Percentiles rank a stretch among this genome's conserved stretches.
Conservation (phyloP, 208 protist genomes). For the Leishmania aethiopica region DNA sequence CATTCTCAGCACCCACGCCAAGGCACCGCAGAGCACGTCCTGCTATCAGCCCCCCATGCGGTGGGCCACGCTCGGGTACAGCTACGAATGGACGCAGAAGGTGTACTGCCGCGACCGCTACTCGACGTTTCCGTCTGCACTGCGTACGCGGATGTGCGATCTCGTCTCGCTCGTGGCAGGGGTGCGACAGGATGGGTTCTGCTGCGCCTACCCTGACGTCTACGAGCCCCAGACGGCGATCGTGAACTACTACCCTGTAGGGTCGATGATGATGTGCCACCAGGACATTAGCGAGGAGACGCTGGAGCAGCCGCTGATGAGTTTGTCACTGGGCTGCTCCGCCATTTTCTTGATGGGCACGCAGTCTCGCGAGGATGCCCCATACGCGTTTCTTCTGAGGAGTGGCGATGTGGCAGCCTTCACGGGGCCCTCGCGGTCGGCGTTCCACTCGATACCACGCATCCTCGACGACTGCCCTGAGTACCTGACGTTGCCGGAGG, state of each 20-base stretch:
- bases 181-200: slow-evolving; percentile 45
- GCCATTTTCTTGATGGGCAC: slow-evolving; percentile 88
- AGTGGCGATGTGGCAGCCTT: slow-evolving; percentile 86
- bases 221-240: slow-evolving; percentile 90
- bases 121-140: slow-evolving; percentile 52
- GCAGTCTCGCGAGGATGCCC: slow-evolving; percentile 63
- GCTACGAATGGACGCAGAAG: slow-evolving; percentile 88
- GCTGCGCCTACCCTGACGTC: slow-evolving; percentile 19
- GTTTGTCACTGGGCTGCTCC: slow-evolving; percentile 79
- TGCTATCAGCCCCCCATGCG: slow-evolving; percentile 87
- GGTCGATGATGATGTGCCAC: slow-evolving; percentile 90
- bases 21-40: slow-evolving; percentile 45
- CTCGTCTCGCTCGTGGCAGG: slow-evolving; percentile 41
- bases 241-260: slow-evolving; percentile 91
- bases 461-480: slow-evolving; percentile 86
- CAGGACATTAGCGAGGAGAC: slow-evolving; percentile 87
- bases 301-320: slow-evolving; percentile 77
- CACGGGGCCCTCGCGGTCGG: slow-evolving; percentile 60
- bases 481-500: slow-evolving; percentile 55
- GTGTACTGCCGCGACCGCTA: slow-evolving; percentile 61
- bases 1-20: slow-evolving; percentile 84
- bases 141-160: slow-evolving; percentile 50
- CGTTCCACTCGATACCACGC: slow-evolving; percentile 76
- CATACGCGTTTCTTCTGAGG: slow-evolving; percentile 74
- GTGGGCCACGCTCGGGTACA: slow-evolving; percentile 89